Base-by-base conservation (phyloP, 2,329 filamentous ascomycete species). In the Cytospora mali region DNA sequence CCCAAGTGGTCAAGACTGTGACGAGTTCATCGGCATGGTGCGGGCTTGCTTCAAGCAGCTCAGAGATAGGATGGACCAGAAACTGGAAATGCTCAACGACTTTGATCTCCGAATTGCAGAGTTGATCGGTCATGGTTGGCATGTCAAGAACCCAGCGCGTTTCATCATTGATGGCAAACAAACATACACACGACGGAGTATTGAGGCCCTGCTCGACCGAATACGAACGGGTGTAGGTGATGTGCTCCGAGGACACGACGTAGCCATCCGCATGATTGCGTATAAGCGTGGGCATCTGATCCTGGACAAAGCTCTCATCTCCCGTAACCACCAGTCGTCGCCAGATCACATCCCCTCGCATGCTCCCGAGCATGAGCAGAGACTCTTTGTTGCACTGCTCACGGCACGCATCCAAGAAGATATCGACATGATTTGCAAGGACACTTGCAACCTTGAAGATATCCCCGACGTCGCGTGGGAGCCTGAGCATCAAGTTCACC, bases 271-370 rank as follows among this genome's bases (percentile, higher is more conserved):
- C 25, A 72, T 85, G 69, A 77, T 75, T 3, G 78, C 79, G 7
- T 75, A 81, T 66, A 84, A 84, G 68, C 77, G 82, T 50, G 82
- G 82, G 0, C 82, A 85, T 61, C 76, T 82, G 25, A 75, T 85
- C 16, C 64, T 83, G n/a, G 78, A 82, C 69, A 81, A 81, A 66
- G 77, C 77, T 6, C 71, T 83, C 10, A 74, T 79, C 14, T 75
- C 79, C 9, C 72, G 73, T 18, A 66, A 75, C 28, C 75, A 76
- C 42, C 71, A 70, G 18, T 68, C 68, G 10, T 71, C 68, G 25
- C 69, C 67, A 6, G 52, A n/a, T 25, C 62, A 33, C 7, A 35
- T 53, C 10, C 10, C 25, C 29, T n/a, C 10, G 4, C 25, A 1
- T 4, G n/a, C 31, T 16, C 27, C 16, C 14, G 51, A 55, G 14